Conservation (phyloP, 2,329 filamentous ascomycete species). For the Hortaea sp. region DNA sequence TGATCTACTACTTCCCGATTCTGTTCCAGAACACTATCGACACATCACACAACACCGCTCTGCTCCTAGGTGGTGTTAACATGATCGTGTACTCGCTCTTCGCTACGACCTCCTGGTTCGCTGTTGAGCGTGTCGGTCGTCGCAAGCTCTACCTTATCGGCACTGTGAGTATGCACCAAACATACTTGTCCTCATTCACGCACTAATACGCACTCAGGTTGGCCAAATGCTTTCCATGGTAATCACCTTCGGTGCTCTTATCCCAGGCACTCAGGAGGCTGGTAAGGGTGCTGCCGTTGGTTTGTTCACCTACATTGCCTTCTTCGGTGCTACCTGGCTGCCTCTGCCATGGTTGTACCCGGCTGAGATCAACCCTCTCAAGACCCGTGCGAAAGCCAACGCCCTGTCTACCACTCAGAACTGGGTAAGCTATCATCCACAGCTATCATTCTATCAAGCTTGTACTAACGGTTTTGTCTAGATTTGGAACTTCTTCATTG, state of each 20-base stretch:
- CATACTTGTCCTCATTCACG: no score
- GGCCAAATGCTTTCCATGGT: slow-evolving; percentile 48
- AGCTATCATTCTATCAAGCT: no score
- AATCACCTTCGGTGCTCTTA: slow-evolving; percentile 29
- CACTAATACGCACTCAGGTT: slow-evolving; percentile 4
- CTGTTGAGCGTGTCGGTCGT: not conserved
- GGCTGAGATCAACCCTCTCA: slow-evolving; percentile 43
- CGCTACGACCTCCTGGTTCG: not conserved
- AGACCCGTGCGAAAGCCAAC: slow-evolving; percentile 19
- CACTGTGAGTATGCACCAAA: slow-evolving; percentile 31
- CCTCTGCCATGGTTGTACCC: slow-evolving; percentile 44
- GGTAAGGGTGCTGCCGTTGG: slow-evolving; percentile 17
- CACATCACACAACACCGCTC: not conserved
- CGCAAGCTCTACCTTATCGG: slow-evolving; percentile 4
- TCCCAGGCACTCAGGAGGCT: slow-evolving; percentile 8
- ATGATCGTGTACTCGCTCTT: not conserved
- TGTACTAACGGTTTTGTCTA: no score
- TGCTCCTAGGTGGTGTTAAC: not conserved
- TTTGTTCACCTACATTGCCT: slow-evolving; percentile 20
- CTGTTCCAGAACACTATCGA: not conserved
- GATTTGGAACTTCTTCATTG: slow-evolving; percentile 3
- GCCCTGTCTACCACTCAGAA: slow-evolving; percentile 21
- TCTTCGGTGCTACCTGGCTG: slow-evolving; percentile 11
- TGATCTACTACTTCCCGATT: not conserved
- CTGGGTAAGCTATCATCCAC: not conserved